Evolutionary conservation across 176 grass and related monocot genomes (phyloP), one percentile per base, ranked within the genome.

Genomic region (Aegilops tauschii): DNA sequence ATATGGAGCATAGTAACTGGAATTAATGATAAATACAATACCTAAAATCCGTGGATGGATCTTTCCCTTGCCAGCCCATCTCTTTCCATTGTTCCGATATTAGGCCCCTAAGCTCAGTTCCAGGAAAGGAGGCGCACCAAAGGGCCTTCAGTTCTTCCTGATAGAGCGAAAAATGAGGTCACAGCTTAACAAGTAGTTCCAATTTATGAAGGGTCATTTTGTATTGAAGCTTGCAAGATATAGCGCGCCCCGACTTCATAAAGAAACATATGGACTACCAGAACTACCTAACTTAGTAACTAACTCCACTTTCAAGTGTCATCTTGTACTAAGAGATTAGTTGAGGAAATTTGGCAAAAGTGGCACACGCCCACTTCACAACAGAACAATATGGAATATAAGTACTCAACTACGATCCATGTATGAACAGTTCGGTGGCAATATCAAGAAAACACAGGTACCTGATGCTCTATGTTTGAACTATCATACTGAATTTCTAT

Each of bases 51-150:
- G 97, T 99, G 25, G 97, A 99, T 80, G 97, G 97, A 76, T 99
- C 94, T 87, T 94, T 92, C 30, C 97, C 97, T 93, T 99, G 97
- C 97, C 97, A 99, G 61, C 97, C 97, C 97, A 99, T 99, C 82
- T 99, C 97, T 82, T 99, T 99, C 97, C 97, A 99, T 88, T 96
- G 92, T 34, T 96, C 92, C 65, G 97, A 99, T 91, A 96, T 85
- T 73, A 97, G 80, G 5, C 90, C 94, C 6, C 31, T 80, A 81
- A 96, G 90, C 86, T 99, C 90, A 13, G 85, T 85, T 87, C 93
- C 94, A 83, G 97, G 97, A 86, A 91, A 99, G 71, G 97, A 86
- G 86, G 85, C 82, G 78, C 40, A 84, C 97, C 97, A 99, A 58
- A 99, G 90, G 81, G 90, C 86, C 29, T 62, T 88, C 50, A 99